Conservation (phyloP, 306 rosid species). For the Hippophae rhamnoides region DNA sequence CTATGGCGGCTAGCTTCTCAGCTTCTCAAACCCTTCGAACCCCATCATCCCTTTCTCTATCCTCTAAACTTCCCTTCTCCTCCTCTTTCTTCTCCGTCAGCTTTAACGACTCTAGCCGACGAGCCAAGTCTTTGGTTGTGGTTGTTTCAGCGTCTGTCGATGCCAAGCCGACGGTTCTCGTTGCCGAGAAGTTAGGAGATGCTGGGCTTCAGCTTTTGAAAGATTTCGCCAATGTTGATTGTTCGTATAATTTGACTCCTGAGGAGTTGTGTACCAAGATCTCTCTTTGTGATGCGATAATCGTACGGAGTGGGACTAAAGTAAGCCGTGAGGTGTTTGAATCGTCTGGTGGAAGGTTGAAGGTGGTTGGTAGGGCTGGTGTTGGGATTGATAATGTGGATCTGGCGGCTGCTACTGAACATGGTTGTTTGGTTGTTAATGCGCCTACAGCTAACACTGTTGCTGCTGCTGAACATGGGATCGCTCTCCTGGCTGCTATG, state of each 20-base stretch:
- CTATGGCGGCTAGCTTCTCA: slow-evolving; percentile 1
- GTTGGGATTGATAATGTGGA: slow-evolving; percentile 98
- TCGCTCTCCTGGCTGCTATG: slow-evolving; percentile 86
- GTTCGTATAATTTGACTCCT: slow-evolving; percentile 67
- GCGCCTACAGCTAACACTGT: slow-evolving; percentile 97
- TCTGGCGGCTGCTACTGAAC: slow-evolving; percentile 98
- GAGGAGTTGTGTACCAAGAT: slow-evolving; percentile 97
- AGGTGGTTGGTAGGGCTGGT: slow-evolving; percentile 96
- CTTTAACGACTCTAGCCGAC: slow-evolving; percentile 18
- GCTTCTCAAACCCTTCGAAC: slow-evolving; percentile 42
- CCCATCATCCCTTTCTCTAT: slow-evolving; percentile 39
- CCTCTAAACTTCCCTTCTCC: slow-evolving; percentile 46
- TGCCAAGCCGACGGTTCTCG: slow-evolving; percentile 84
- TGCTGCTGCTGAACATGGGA: slow-evolving; percentile 96
- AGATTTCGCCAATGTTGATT: slow-evolving; percentile 81
- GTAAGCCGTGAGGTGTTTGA: slow-evolving; percentile 88
- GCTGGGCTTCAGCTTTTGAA: slow-evolving; percentile 63
- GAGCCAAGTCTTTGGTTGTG: slow-evolving; percentile 24
- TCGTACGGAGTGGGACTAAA: slow-evolving; percentile 92
- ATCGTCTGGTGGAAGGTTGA: slow-evolving; percentile 79
- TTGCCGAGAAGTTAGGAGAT: slow-evolving; percentile 90
- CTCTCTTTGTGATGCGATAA: slow-evolving; percentile 93
- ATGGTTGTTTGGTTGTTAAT: slow-evolving; percentile 86
- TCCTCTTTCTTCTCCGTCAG: slow-evolving; percentile 46
- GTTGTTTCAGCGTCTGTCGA: slow-evolving; percentile 47